Evolutionary conservation across 192 early-diverging fungal species (phyloP).

Genomic region (Rhizophlyctis rosea): DNA sequence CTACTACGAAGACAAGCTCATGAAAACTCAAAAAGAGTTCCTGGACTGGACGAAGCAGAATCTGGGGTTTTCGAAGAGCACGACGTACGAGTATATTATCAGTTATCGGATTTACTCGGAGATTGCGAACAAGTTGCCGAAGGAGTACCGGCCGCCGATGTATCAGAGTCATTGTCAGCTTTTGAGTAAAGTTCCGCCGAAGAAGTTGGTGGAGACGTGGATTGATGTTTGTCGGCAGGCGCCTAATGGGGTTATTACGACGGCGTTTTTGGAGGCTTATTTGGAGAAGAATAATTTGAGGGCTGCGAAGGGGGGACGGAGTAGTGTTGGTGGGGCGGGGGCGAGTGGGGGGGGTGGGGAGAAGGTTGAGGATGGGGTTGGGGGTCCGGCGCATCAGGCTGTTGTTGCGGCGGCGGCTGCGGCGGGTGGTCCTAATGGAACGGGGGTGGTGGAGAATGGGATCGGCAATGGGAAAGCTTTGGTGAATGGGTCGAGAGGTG

Average conservation of each 20-base stretch:
- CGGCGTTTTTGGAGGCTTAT: constrained; percentile 41
- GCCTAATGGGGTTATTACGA: constrained; percentile 48
- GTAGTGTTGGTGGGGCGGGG: no score
- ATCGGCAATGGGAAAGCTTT: no score
- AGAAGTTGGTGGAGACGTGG: constrained; percentile 50
- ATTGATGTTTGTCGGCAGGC: constrained; percentile 43
- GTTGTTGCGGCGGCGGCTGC: constrained; percentile 10
- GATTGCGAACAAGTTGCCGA: constrained; percentile 41
- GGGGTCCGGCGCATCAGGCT: not conserved
- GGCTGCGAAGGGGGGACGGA: constrained; percentile 22
- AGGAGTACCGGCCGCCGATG: constrained; percentile 42
- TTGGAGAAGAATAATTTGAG: constrained; percentile 33
- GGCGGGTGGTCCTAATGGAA: no score
- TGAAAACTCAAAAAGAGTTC: constrained; percentile 55
- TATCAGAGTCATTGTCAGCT: constrained; percentile 56
- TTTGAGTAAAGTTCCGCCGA: constrained; percentile 50
- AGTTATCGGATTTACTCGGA: constrained; percentile 51
- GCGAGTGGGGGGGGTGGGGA: no score
- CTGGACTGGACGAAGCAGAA: constrained; percentile 55
- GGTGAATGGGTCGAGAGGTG: no score
- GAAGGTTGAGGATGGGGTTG: no score
- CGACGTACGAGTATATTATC: constrained; percentile 60
- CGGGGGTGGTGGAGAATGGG: no score
- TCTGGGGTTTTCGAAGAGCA: constrained; percentile 53
- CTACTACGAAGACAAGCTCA: constrained; percentile 51